Evolutionary conservation across 176 grass and related monocot genomes (phyloP), one percentile per base, ranked within the genome.

Genomic region (Elaeis guineensis): DNA sequence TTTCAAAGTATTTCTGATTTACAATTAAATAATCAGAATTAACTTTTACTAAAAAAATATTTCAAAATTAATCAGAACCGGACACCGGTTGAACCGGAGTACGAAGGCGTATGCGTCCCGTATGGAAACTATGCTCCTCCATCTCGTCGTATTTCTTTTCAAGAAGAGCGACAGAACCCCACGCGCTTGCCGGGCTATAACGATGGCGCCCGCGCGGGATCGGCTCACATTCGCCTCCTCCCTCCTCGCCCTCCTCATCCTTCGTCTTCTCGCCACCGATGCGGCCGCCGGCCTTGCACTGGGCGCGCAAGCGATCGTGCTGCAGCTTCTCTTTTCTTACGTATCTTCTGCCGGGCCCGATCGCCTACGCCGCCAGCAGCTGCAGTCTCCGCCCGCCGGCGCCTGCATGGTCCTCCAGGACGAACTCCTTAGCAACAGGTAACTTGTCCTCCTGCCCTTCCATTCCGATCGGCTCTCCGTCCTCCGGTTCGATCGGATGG

Each of bases 351-450:
- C 55, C 25, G 35, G 7, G 23, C 50, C 68, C 59, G 63, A 78
- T 15, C 54, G 29, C 1, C 83, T 92, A 5, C 17, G 44, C 14
- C 64, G 50, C 30, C 52, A 59, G 15, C 52, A 78, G 16, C 58
- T 83, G 29, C 3, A 30, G 6, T 30, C 51, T 19, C 21, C 8
- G 29, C 63, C 29, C 63, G 70, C 88, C 49, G 89, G 72, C 75
- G 87, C 93, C 29, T 81, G 78, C 79, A 98, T 98, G 93, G 72
- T 84, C 30, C 84, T 98, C 48, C 78, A 92, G 67, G 93, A 98
- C 55, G 87, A 92, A 86, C 87, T 98, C 60, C 85, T 98, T 66
- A 92, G 84, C 39, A 92, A 92, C 60, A 84, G 93, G 93, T 92
- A 61, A 7, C 29, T 5, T 5, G 6, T 30, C 29, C 29, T 30